Evolutionary conservation across 169 alveolate genomes (phyloP), one percentile per base, ranked within the genome.

Genomic region (Plasmodium cynomolgi): DNA sequence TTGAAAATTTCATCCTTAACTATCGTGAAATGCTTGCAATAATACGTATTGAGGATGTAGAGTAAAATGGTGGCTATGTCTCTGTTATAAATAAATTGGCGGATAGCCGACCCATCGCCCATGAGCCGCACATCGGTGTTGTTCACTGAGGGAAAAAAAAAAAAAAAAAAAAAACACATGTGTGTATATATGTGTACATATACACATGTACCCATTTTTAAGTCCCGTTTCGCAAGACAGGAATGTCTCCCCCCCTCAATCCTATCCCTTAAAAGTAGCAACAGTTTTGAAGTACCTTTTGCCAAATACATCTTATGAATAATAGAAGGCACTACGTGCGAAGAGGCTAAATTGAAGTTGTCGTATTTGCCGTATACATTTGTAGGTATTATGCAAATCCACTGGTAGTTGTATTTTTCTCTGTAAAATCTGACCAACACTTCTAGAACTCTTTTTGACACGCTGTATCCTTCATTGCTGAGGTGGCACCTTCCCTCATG

Each of bases 331-430:
- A 90, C 82, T 58, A 90, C 90, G 56, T 90, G 94, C 8, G 83
- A 23, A 90, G 62, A 68, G 29, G 47, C 58, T 80, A 90, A 58
- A 33, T 90, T 90, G 50, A 90, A 90, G 33, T 90, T 90, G 73
- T 90, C 94, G 82, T 90, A 90, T 90, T 90, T 90, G 3, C 94
- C 94, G 26, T 90, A 90, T 58, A 90, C 74, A 62, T 90, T 90
- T 58, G 94, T 90, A 20, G 94, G 94, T 90, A 90, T 90, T 90
- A 90, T 90, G 41, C 94, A 90, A 5, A 90, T 80, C 94, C 94
- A 90, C 26, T 90, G 80, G 73, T 90, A 90, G 20, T 90, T 90
- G 50, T 90, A 90, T 90, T 90, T 90, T 90, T 90, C 94, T 72
- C 94, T 90, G 37, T 90, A 90, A 80, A 62, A 90, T 20, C 94